Conservation (phyloP, 345 rosid species). For the Brassica incana region DNA sequence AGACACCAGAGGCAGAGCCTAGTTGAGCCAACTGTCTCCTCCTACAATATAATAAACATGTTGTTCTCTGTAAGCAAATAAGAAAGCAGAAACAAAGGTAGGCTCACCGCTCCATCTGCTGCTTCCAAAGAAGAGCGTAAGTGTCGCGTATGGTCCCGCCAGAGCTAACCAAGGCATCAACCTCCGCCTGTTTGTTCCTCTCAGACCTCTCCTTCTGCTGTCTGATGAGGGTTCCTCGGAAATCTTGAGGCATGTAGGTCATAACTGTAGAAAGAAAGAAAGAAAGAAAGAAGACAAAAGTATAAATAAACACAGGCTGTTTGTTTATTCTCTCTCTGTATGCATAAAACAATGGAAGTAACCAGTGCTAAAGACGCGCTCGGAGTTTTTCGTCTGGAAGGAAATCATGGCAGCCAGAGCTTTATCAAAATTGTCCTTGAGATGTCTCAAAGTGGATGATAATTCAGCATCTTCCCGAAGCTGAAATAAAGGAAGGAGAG, state of each 20-base stretch:
- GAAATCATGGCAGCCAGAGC: constrained; percentile 51
- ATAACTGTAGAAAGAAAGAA: constrained; percentile 56
- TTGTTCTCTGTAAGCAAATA: background rate
- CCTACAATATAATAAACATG: constrained; percentile 46
- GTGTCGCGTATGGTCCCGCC: constrained; percentile 77
- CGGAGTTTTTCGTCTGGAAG: constrained; percentile 82
- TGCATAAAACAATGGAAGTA: background rate
- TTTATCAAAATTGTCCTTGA: constrained; percentile 47
- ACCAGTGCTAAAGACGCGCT: constrained; percentile 86
- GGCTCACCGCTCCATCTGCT: constrained; percentile 91
- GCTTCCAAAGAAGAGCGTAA: constrained; percentile 88
- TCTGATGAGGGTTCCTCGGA: constrained; percentile 82
- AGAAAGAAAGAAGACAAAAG: background rate
- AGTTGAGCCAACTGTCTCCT: constrained; percentile 93
- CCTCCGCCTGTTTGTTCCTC: constrained; percentile 95
- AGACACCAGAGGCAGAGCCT: constrained; percentile 98
- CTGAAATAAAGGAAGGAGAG: constrained; percentile 32
- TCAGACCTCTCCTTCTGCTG: constrained; percentile 95
- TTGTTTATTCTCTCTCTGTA: background rate
- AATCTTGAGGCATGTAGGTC: constrained; percentile 99
- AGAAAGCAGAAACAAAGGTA: constrained; percentile 9
- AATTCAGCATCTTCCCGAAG: constrained; percentile 61
- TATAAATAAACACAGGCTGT: background rate
- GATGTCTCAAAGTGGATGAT: constrained; percentile 40
- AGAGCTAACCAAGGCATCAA: constrained; percentile 73